Evolutionary conservation across 1,284 basidiomycete species (phyloP).

Genomic region (Ceratobasidium sp.): DNA sequence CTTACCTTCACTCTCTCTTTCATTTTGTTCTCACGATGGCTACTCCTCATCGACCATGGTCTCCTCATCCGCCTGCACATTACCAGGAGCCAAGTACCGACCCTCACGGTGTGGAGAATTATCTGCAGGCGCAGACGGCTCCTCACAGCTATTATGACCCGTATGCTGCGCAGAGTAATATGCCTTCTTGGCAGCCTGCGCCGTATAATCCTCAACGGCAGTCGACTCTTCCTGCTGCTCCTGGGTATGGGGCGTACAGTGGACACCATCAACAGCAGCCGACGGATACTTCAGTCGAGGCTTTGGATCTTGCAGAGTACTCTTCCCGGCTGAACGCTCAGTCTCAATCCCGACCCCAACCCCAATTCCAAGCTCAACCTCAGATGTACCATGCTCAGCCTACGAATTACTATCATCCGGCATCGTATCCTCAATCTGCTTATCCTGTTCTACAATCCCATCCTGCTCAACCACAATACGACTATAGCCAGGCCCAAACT

Average conservation of each 20-base stretch:
- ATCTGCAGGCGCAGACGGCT: constrained; percentile 6
- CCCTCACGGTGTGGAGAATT: constrained; percentile 29
- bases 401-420: constrained; percentile 1
- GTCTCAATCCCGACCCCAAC: not conserved
- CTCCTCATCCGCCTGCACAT: constrained; percentile 38
- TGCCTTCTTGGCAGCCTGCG: constrained; percentile 13
- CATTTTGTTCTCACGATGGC: constrained; percentile 31
- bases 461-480: not conserved
- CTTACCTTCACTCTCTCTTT: not conserved
- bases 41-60: constrained; percentile 32
- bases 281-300: constrained; percentile 41
- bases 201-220: not conserved
- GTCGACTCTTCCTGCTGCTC: constrained; percentile 18
- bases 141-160: constrained; percentile 24
- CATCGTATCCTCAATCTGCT: constrained; percentile 12
- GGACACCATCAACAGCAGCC: constrained; percentile 33
- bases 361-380: constrained; percentile 24
- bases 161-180: constrained; percentile 32
- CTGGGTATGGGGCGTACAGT: not conserved
- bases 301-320: constrained; percentile 33
- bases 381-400: constrained; percentile 14
- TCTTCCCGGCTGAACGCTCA: constrained; percentile 22
- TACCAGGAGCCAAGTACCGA: constrained; percentile 39
- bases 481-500: constrained; percentile 7
- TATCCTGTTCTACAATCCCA: constrained; percentile 26